Conservation (phyloP, 352 stramenopile species). For the Blastocystis sp. region DNA sequence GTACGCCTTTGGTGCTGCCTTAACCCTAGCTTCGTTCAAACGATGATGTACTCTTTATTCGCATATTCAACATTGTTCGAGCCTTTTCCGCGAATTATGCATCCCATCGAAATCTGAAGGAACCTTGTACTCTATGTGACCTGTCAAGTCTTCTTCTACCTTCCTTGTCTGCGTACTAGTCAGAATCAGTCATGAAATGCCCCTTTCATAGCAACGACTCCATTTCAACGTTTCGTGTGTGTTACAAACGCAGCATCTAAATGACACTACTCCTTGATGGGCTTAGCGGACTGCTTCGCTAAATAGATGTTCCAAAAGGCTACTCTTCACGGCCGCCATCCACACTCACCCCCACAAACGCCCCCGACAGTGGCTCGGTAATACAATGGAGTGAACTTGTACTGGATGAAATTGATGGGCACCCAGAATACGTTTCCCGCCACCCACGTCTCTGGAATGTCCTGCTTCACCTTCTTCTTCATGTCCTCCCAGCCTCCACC, state of each 20-base stretch:
- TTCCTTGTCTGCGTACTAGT: slow-evolving; percentile 33
- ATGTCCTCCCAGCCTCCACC: slow-evolving; percentile 26
- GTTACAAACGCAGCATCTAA: background rate
- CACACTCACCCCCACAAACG: slow-evolving; percentile 26
- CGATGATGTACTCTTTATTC: slow-evolving; percentile 13
- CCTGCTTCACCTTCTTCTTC: slow-evolving; percentile 65
- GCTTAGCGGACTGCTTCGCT: slow-evolving; percentile 49
- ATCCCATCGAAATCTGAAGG: background rate
- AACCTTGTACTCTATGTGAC: slow-evolving; percentile 18
- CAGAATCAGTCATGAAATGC: background rate
- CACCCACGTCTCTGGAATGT: slow-evolving; percentile 58
- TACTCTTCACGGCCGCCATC: background rate
- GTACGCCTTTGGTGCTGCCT: background rate
- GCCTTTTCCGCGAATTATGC: slow-evolving; percentile 2
- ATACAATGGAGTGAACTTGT: slow-evolving; percentile 55
- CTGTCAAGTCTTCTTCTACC: slow-evolving; percentile 56
- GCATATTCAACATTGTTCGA: slow-evolving; percentile 41
- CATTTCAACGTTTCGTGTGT: background rate
- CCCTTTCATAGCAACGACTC: background rate
- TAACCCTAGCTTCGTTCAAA: background rate
- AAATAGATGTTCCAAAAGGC: slow-evolving; percentile 67
- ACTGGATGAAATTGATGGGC: slow-evolving; percentile 64
- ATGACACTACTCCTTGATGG: slow-evolving; percentile 29
- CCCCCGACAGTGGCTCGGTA: slow-evolving; percentile 54
- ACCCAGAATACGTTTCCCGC: slow-evolving; percentile 64